Evolutionary conservation across 2,329 filamentous ascomycete species (phyloP).

Genomic region (Calonectria leucothoes): DNA sequence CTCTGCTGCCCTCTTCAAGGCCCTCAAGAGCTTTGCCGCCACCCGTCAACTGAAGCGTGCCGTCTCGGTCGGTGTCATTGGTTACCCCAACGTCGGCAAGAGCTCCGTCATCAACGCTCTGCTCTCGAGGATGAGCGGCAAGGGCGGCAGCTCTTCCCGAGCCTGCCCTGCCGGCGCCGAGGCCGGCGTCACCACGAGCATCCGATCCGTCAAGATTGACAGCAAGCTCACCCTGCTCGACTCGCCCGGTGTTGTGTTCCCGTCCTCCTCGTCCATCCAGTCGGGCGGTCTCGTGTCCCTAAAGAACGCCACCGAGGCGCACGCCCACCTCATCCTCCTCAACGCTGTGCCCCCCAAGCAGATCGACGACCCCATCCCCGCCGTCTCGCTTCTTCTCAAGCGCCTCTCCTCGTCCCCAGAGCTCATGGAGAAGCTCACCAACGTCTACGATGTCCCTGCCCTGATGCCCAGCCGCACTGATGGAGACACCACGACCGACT

Average conservation of each 20-base stretch:
- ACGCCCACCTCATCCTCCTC: conserved; percentile 86
- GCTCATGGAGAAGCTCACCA: conserved; percentile 82
- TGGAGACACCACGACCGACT: conserved; percentile 87
- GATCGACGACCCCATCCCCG: conserved; percentile 91
- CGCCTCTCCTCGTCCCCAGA: conserved; percentile 79
- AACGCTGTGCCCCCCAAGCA: conserved; percentile 95
- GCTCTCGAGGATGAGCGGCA: conserved; percentile 78
- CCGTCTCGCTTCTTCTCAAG: conserved; percentile 85
- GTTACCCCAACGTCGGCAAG: conserved; percentile 96
- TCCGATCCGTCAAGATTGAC: conserved; percentile 93
- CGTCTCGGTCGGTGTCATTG: conserved; percentile 91
- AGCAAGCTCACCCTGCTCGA: conserved; percentile 94
- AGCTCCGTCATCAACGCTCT: conserved; percentile 97
- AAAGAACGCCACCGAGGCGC: conserved; percentile 76
- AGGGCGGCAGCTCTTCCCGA: conserved; percentile 64
- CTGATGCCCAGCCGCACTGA: conserved; percentile 74
- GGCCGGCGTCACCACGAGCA: conserved; percentile 89
- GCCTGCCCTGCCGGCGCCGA: conserved; percentile 92
- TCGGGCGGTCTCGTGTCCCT: conserved; percentile 58
- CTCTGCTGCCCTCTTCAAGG: conserved; percentile 85
- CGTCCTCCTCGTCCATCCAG: conserved; percentile 64
- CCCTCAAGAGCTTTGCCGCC: conserved; percentile 89
- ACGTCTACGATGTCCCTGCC: conserved; percentile 86
- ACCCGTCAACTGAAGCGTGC: conserved; percentile 87
- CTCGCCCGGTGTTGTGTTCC: conserved; percentile 95